Percentiles rank a stretch among this genome's conserved stretches.
These are phyloP conservation scores for Trichosporon asahii DNA, from an alignment of 1,284 basidiomycete genomes.

Conservation along the genomic window DNA sequence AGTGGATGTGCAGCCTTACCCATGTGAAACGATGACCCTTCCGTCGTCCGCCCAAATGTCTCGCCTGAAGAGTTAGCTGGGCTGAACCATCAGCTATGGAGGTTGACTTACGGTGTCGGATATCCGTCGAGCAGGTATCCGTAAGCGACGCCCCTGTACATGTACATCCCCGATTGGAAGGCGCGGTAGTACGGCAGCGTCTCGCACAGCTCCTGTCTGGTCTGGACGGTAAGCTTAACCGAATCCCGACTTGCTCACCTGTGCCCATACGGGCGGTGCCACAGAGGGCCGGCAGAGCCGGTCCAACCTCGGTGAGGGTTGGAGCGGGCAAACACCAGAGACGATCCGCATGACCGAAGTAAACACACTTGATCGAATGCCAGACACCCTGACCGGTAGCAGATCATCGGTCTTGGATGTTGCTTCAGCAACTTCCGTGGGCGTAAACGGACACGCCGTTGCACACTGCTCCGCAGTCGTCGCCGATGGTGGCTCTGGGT, in stretches of 20 bases:
- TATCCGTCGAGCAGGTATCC: slow-evolving; percentile 47
- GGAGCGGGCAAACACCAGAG: slow-evolving; percentile 10
- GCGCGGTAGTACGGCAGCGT: slow-evolving; percentile 48
- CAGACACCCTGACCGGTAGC: slow-evolving; percentile 1
- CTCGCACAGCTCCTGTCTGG: slow-evolving; percentile 48
- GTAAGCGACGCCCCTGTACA: slow-evolving; percentile 35
- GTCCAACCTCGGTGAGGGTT: not conserved
- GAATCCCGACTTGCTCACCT: slow-evolving; percentile 26
- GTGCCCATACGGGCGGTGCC: slow-evolving; percentile 44
- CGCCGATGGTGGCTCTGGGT: not conserved
- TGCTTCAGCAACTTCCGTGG: not conserved
- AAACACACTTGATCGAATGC: slow-evolving; percentile 30
- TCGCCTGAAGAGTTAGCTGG: slow-evolving; percentile 29
- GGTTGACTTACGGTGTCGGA: slow-evolving; percentile 37
- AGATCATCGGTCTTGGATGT: not conserved
- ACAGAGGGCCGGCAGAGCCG: slow-evolving; percentile 10
- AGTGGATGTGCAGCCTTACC: slow-evolving; percentile 23
- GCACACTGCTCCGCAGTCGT: not conserved
- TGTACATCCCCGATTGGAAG: slow-evolving; percentile 47
- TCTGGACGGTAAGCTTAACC: slow-evolving; percentile 20
- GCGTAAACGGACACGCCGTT: not conserved
- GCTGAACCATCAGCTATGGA: no score
- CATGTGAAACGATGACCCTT: slow-evolving; percentile 44
- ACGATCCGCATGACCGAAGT: slow-evolving; percentile 31
- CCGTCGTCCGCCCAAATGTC: slow-evolving; percentile 45